Base-by-base conservation (phyloP, 2,329 filamentous ascomycete genomes). In the Cytospora leucostoma region DNA sequence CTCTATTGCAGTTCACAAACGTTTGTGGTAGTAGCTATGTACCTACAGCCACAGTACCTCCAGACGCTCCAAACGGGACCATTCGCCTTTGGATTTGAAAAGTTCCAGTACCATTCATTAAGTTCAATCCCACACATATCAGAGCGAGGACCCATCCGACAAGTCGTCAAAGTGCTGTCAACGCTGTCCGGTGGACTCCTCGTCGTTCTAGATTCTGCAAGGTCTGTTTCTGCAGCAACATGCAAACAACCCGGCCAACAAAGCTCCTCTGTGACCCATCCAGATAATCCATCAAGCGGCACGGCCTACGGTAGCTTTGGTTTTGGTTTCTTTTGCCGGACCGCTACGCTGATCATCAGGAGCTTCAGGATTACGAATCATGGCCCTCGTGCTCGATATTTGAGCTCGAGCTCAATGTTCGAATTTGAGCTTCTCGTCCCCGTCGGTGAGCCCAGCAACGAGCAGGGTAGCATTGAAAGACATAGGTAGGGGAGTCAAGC, bases 221-320 rank as follows among this genome's bases (percentile, higher is more conserved):
- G 54, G 35, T 57, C 34, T 59, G 63, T 65, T 65, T 65, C 63
- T 65, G 63, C 59, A 59, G 63, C 63, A 65, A 65, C 63, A 59
- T 51, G 35, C 35, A 57, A 50, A 15, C 34, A 51, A 38, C 38
- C 37, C 21, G 38, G 50, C 38, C 59, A 21, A 52, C 51, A 61
- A 35, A 38, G 44, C 38, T 27, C 38, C 47, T 37, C 50, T 61
- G 51, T 55, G 51, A 55, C 50, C 40, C 51, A 27, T 52, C 53
- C 57, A 51, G 49, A 34, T 40, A 38, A 21, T 37, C 27, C 15
- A 32, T 55, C 4, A 40, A 44, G 37, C 35, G 8, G 35, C 12
- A 37, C 12, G 35, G 35, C 8, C 12, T 37, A 37, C 35, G 35
- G 35, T 37, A 37, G 35, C 44, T 12, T 21, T 47, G 44, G 40